Evolutionary conservation across 2,329 filamentous ascomycete species (phyloP), one percentile per base, ranked within the genome.

Genomic region (Cladosporium velox): DNA sequence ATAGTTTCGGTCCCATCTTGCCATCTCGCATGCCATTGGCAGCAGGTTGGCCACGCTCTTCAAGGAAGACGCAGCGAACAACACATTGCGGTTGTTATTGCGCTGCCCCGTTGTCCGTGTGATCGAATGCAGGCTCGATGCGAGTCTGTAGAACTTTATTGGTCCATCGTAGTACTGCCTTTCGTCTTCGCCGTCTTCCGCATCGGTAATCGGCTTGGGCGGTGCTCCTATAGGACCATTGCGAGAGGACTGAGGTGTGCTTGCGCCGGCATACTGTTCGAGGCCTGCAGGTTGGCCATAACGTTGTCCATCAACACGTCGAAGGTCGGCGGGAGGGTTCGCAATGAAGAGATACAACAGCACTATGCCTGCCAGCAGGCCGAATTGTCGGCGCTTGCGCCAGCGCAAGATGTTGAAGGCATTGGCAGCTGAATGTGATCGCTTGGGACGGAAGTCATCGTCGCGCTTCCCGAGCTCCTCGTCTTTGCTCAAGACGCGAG

Each of bases 21-120:
- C 89, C 93, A 97, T 97, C 72, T 91, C 87, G 77, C 95, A 98
- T 6, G 93, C 92, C 74, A 97, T 82, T 0, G 93, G 92, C 35
- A 97, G 80, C 63, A 97, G 77, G 35, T 86, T 85, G 0, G 91
- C 85, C 18, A 88, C 87, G 74, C 91, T 95, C 76, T 86, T 86
- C 60, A 96, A 79, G 67, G 85, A 93, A 0, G 91, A 89, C 3
- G 91, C 88, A 4, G 89, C 90, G 75, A 97, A 97, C 3, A 97
- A 78, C 18, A 97, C 85, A 72, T 93, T 93, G 60, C 85, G 85
- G 73, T 91, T 91, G 44, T 79, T 75, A 35, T 75, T 68, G 63
- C 80, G 80, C 59, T 78, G 77, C 4, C 88, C 88, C 30, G 80
- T 79, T 0, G 86, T 87, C 24, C 78, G 80, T 8, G 82, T 76